Percentiles rank a stretch among this genome's conserved stretches.
phyloP scores from a whole-genome alignment of 305 asterid genomes.

The Lippia alba region DNA sequence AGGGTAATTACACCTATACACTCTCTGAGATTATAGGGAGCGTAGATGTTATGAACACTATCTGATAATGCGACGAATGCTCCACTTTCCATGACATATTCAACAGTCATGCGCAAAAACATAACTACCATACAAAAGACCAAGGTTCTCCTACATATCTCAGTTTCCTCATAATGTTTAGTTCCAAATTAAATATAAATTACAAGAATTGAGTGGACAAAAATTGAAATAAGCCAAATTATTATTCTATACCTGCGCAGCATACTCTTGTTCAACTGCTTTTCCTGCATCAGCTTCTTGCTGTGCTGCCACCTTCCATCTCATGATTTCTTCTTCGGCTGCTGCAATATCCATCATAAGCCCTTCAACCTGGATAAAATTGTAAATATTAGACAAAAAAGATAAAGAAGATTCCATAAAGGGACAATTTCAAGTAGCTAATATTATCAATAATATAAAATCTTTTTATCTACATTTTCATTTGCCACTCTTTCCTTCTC shows the following conservation, averaged over 20 bases:
- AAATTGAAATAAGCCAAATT: constrained; percentile 13
- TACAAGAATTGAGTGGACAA: constrained; percentile 6
- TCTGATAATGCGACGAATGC: constrained; percentile 5
- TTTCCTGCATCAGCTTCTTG: constrained; percentile 98
- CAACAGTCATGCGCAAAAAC: background rate
- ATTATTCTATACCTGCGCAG: constrained; percentile 60
- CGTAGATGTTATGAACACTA: background rate
- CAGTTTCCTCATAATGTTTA: constrained; percentile 21
- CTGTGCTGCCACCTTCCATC: constrained; percentile 97
- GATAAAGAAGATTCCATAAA: background rate
- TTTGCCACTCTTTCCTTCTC: constrained; percentile 95
- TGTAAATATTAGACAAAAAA: constrained; percentile 9
- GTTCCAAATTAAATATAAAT: constrained; percentile 2
- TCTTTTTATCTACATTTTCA: constrained; percentile 69
- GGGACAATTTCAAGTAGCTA: constrained; percentile 22
- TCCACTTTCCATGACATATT: background rate
- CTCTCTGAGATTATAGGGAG: too few species aligned
- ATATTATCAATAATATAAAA: constrained; percentile 27
- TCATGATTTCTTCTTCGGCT: constrained; percentile 91
- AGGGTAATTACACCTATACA: too few species aligned
- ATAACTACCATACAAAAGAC: constrained; percentile 23
- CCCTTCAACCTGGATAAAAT: constrained; percentile 78
- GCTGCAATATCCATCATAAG: constrained; percentile 90
- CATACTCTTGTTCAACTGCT: constrained; percentile 83
- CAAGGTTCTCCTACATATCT: constrained; percentile 7